A percentile compares a stretch with the other conserved stretches of the same genome.
Conservation (phyloP, 345 rosid genomes). For the Citrus maxima region DNA sequence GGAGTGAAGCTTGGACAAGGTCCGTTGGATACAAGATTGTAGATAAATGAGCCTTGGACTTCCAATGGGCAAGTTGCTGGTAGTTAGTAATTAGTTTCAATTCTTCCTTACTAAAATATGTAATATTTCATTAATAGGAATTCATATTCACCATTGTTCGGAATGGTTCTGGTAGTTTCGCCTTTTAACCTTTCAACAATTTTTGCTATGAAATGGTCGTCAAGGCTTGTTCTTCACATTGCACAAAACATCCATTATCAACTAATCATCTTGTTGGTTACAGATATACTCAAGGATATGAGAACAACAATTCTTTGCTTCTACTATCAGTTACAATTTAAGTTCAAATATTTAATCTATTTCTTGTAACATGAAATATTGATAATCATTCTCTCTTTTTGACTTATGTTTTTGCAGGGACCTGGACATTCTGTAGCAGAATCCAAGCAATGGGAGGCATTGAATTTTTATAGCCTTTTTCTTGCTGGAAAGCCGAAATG, state of each 20-base stretch:
- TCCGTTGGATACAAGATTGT: constrained; percentile 64
- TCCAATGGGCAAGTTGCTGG: constrained; percentile 67
- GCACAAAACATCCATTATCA: neutral
- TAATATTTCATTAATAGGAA: neutral
- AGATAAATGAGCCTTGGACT: constrained; percentile 89
- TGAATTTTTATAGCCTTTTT: constrained; percentile 73
- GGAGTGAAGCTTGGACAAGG: constrained; percentile 85
- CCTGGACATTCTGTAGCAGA: constrained; percentile 87
- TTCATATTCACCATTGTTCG: neutral
- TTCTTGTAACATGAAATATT: neutral
- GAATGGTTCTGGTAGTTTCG: neutral
- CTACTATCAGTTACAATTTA: neutral
- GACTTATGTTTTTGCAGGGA: constrained; percentile 42
- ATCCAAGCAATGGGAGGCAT: constrained; percentile 72
- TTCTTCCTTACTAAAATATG: neutral
- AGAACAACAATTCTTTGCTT: constrained; percentile 26
- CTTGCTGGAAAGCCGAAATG: constrained; percentile 51
- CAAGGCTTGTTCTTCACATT: too few species aligned
- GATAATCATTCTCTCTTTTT: neutral
- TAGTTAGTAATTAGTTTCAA: constrained; percentile 19
- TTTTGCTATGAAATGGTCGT: too few species aligned
- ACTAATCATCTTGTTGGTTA: neutral
- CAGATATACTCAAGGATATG: constrained; percentile 72
- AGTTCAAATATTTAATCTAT: neutral
- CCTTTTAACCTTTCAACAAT: too few species aligned